Conservation (phyloP, 2,329 filamentous ascomycete species). For the Atkinsonella hypoxylon region DNA sequence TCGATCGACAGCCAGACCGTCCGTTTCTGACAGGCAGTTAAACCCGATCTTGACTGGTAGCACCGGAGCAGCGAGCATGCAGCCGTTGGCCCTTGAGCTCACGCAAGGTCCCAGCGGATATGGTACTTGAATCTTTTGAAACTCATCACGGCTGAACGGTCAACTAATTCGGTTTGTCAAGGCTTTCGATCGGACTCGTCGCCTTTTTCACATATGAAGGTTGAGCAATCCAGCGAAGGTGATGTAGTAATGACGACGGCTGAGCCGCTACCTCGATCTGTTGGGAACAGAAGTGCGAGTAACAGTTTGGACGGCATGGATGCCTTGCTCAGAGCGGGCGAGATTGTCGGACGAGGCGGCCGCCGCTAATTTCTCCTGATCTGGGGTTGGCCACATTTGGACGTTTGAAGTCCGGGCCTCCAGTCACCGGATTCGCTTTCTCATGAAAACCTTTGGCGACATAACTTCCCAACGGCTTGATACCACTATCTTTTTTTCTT, state of each 20-base stretch:
- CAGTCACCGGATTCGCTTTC: no score
- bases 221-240: constrained; percentile 17
- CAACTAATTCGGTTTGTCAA: constrained; percentile 18
- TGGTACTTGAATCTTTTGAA: constrained; percentile 18
- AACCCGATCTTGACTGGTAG: constrained; percentile 1
- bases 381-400: no score
- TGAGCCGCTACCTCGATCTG: constrained; percentile 11
- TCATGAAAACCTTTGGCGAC: no score
- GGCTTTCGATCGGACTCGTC: constrained; percentile 23
- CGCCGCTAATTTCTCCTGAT: constrained; percentile 8
- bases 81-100: constrained; percentile 12
- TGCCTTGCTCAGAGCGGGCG: constrained; percentile 44
- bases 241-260: constrained; percentile 21
- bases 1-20: constrained; percentile 17
- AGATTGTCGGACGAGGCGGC: constrained; percentile 40
- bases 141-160: constrained; percentile 5
- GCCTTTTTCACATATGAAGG: constrained; percentile 20
- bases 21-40: constrained; percentile 9
- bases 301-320: constrained; percentile 42
- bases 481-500: no score
- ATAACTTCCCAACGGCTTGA: no score
- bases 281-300: constrained; percentile 11
- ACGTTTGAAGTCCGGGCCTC: no score
- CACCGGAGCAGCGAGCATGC: constrained; percentile 14
- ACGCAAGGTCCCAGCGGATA: constrained; percentile 20